Evolutionary conservation across 768 basidiomycete species (phyloP), one percentile per base, ranked within the genome.

Genomic region (Suillus fuscotomentosus): DNA sequence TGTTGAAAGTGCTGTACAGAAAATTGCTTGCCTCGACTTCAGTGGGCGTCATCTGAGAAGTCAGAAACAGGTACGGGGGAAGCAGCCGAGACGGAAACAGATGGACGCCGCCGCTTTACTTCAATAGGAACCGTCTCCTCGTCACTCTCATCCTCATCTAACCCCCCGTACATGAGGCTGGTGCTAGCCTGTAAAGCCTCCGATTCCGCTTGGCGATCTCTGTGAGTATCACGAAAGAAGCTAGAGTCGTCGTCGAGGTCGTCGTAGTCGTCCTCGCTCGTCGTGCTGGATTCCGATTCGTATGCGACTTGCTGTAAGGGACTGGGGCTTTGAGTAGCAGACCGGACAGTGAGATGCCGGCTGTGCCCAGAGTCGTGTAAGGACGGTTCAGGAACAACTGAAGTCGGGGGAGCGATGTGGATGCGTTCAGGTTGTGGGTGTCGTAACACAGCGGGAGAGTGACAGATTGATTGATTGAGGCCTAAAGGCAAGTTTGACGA

Each of bases 251-350:
- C 68, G 53, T 69, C 68, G 43, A 71, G 70, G 15, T 76, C 76
- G 56, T 76, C 70, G 45, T 73, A 71, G 47, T 78, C 71, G 39
- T 65, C 72, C 34, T 69, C 76, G 31, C 73, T 77, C 63, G 65
- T 67, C 56, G 66, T 70, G 63, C 71, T 71, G 17, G 75, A 57
- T 47, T 75, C 74, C 27, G 74, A 76, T 31, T 76, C 77, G 15
- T 70, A 75, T 8, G 71, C 53, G 51, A 77, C 69, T 50, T 72
- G 75, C 38, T 75, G 78, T 27, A 82, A 77, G 31, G 81, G 81
- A n/a, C 75, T 76, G 47, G 76, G 75, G 66, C 80, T 81, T 27
- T 77, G 74, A 15, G 76, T 74, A 27, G 77, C 67, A 11, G 73
- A 73, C 43, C 76, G 75, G 56, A 72, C 63, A 43, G 70, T 66